Percentiles rank a stretch among this genome's conserved stretches.
Conservation (phyloP, 2,329 filamentous ascomycete genomes). For the Emmonsiellopsis sp. region DNA sequence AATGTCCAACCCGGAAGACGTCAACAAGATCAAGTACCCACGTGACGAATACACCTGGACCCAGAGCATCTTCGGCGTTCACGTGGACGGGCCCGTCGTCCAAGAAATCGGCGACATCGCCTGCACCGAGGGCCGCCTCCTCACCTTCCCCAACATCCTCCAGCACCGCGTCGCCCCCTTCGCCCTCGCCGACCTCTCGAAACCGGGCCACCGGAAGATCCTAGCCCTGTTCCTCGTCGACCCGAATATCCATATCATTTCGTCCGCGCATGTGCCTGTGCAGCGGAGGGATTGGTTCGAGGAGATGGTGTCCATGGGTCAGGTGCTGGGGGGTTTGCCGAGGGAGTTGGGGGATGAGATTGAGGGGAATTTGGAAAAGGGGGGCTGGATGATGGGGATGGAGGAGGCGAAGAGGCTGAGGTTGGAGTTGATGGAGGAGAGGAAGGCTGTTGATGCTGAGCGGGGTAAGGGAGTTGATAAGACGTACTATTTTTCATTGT, state of each 20-base stretch:
- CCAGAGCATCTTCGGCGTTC: conserved; percentile 7
- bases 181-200: conserved; percentile 7
- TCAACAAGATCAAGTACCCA: conserved; percentile 24
- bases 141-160: conserved; percentile 15
- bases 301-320: conserved; percentile 1
- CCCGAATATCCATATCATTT: conserved; percentile 11
- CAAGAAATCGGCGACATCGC: conserved; percentile 11
- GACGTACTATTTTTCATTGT: conserved; percentile 5
- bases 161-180: conserved; percentile 12
- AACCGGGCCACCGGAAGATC: conserved; percentile 13
- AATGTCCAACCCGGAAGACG: conserved; percentile 20
- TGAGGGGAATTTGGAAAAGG: neutral
- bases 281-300: conserved; percentile 12
- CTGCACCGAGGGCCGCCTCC: conserved; percentile 12
- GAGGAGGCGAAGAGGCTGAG: conserved; percentile 10
- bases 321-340: conserved; percentile 2
- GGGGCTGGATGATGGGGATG: conserved; percentile 5
- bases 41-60: conserved; percentile 12
- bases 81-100: neutral
- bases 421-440: conserved; percentile 12
- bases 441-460: conserved; percentile 2
- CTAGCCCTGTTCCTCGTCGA: conserved; percentile 12
- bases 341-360: conserved; percentile 6
- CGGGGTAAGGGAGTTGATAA: neutral
- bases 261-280: conserved; percentile 10